phyloP scores from a whole-genome alignment of 2,329 filamentous ascomycete genomes.

The Epicoccum nigrum region DNA sequence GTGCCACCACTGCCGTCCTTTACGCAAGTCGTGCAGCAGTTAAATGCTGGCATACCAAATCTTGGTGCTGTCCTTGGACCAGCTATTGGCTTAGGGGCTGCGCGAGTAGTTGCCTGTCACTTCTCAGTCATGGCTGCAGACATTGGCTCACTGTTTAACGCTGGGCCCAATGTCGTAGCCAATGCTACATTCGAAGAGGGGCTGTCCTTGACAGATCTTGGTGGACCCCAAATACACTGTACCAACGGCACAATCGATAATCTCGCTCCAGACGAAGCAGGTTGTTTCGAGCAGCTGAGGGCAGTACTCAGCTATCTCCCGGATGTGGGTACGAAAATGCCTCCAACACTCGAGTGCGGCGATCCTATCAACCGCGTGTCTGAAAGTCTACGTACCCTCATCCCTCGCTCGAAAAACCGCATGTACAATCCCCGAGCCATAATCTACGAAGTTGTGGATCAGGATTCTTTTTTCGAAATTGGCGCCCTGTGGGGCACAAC shows the following conservation, averaged over 20 bases:
- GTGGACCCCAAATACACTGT: constrained; percentile 66
- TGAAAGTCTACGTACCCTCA: constrained; percentile 59
- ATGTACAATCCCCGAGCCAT: constrained; percentile 67
- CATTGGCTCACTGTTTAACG: constrained; percentile 67
- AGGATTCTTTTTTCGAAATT: constrained; percentile 67
- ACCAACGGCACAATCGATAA: constrained; percentile 72
- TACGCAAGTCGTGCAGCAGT: constrained; percentile 60
- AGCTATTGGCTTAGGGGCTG: constrained; percentile 68
- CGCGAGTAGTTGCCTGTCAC: constrained; percentile 66
- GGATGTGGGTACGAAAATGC: constrained; percentile 61
- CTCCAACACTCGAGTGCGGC: constrained; percentile 55
- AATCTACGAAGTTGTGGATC: constrained; percentile 63
- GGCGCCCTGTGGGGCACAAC: constrained; percentile 67
- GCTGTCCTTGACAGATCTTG: constrained; percentile 63
- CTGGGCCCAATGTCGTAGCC: constrained; percentile 67
- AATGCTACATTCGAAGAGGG: constrained; percentile 69
- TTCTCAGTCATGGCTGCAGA: constrained; percentile 71
- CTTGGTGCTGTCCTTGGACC: constrained; percentile 67
- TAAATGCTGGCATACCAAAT: constrained; percentile 69
- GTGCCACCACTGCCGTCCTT: constrained; percentile 64
- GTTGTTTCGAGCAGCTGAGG: constrained; percentile 66
- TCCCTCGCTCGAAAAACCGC: constrained; percentile 62
- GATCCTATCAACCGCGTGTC: constrained; percentile 60
- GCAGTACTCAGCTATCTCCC: constrained; percentile 64
- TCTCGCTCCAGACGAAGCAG: constrained; percentile 64